Conservation (phyloP, 148 eudicot species). For the Selenicereus undatus region DNA sequence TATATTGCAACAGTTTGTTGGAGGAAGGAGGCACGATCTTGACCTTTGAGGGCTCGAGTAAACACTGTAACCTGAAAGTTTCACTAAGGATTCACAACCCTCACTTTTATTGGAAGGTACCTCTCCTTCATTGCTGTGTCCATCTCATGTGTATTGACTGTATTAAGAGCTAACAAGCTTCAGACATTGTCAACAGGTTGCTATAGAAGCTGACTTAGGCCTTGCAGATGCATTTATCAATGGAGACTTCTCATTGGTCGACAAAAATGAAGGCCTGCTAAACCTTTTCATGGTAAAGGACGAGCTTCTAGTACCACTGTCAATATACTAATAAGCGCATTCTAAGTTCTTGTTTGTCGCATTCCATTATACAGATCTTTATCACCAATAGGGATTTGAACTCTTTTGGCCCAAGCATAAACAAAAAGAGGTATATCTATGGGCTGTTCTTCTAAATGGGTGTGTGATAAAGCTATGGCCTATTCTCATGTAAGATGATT, state of each 20-base stretch:
- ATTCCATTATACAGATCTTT: slow-evolving; percentile 45
- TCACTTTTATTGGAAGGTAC: slow-evolving; percentile 93
- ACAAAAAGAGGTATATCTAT: slow-evolving; percentile 42
- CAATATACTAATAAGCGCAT: not conserved
- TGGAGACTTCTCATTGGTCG: slow-evolving; percentile 85
- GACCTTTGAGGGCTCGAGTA: slow-evolving; percentile 55
- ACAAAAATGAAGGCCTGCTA: slow-evolving; percentile 74
- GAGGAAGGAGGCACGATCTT: slow-evolving; percentile 82
- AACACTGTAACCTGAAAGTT: slow-evolving; percentile 46
- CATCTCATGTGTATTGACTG: not conserved
- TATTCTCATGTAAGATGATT: not conserved
- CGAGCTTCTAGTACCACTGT: not conserved
- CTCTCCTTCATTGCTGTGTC: not conserved
- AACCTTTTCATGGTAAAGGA: slow-evolving; percentile 74
- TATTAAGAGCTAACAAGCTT: slow-evolving; percentile 4
- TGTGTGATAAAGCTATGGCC: not conserved
- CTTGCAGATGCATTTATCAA: slow-evolving; percentile 96
- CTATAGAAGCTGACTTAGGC: slow-evolving; percentile 86
- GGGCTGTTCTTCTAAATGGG: slow-evolving; percentile 1
- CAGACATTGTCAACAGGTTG: slow-evolving; percentile 44
- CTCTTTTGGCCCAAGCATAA: slow-evolving; percentile 31
- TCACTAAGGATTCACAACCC: slow-evolving; percentile 64
- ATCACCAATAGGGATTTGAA: slow-evolving; percentile 66
- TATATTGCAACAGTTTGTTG: slow-evolving; percentile 42
- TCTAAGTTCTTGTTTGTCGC: slow-evolving; percentile 9